A percentile compares a stretch with the other conserved stretches of the same genome.
Conservation (phyloP, 2,329 filamentous ascomycete species). For the Scleromitrula shiraiana region DNA sequence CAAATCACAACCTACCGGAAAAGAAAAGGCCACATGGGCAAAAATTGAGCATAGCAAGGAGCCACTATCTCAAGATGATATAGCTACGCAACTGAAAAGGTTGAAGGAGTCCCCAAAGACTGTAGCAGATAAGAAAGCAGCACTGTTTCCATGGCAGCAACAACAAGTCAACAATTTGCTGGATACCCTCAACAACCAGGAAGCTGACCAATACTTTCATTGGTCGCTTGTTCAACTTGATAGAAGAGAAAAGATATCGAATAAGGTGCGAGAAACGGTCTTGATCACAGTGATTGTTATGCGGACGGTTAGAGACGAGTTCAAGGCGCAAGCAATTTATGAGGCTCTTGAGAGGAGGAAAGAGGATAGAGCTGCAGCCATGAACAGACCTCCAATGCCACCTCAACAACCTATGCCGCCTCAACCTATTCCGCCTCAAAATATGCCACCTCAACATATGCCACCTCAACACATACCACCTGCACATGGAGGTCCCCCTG, state of each 20-base stretch:
- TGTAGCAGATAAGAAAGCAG: slow-evolving; percentile 24
- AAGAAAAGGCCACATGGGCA: slow-evolving; percentile 25
- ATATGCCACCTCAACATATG: neutral
- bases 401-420: slow-evolving; percentile 2
- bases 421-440: slow-evolving; percentile 3
- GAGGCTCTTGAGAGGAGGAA: slow-evolving; percentile 17
- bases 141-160: slow-evolving; percentile 21
- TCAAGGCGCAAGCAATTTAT: slow-evolving; percentile 17
- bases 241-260: slow-evolving; percentile 9
- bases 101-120: slow-evolving; percentile 19
- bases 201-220: slow-evolving; percentile 21
- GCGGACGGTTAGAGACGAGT: slow-evolving; percentile 14
- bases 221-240: slow-evolving; percentile 27
- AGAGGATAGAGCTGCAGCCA: slow-evolving; percentile 9
- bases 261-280: slow-evolving; percentile 20
- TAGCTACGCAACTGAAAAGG: slow-evolving; percentile 22
- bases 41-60: slow-evolving; percentile 22
- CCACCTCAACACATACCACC: neutral
- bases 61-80: slow-evolving; percentile 21
- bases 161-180: slow-evolving; percentile 24
- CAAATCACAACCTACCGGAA: slow-evolving; percentile 17
- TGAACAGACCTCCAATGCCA: slow-evolving; percentile 11
- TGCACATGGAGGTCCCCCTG: neutral
- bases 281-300: slow-evolving; percentile 25
- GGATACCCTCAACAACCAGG: slow-evolving; percentile 20